Evolutionary conservation across 2,329 filamentous ascomycete genomes (phyloP), one percentile per base, ranked within the genome.

Genomic region (Emmonsia crescens): DNA sequence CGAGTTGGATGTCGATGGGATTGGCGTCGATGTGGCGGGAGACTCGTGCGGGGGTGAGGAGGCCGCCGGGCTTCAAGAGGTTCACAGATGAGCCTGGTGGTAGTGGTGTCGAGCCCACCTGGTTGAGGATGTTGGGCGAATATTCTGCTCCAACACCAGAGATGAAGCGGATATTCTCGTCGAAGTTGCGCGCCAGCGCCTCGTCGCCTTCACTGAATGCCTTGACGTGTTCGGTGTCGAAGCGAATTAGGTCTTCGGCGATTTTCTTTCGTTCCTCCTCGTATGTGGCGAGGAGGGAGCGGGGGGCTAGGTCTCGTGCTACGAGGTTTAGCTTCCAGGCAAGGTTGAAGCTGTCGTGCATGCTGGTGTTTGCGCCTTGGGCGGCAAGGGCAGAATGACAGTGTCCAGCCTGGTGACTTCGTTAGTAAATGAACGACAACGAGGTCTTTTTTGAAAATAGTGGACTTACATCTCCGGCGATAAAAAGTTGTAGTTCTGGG

Each of bases 1-100:
- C 89, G 5, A 90, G 83, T 70, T 92, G 87, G 33, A 91, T 77
- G 67, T 91, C 86, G 49, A 92, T 84, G 0, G 88, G 88, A 68
- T 91, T 92, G 3, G 88, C 85, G 73, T 92, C 89, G 59, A 91
- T 82, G 70, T 87, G 91, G 33, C 89, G 82, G 0, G 86, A 88
- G 21, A 87, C 87, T 73, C 84, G 88, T 48, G 85, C 85, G 2
- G 88, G 88, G 2, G 85, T 82, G 31, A 89, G 77, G 27, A 84
- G 69, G 5, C 70, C 67, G 0, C 77, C 77, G 0, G 77, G 73
- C 31, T 68, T 73, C 0, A 82, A 68, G 62, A 63, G 57, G 46
- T 75, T 71, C 73, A 65, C 83, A 54, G 12, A 10, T 16, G 51
- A 29, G 42, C 12, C 27, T 31, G 40, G 56, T 55, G 66, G 74